Percentiles rank a stretch among this genome's conserved stretches.
Conservation (phyloP, 1,284 basidiomycete genomes). For the Ceraceosorus bombacis region DNA sequence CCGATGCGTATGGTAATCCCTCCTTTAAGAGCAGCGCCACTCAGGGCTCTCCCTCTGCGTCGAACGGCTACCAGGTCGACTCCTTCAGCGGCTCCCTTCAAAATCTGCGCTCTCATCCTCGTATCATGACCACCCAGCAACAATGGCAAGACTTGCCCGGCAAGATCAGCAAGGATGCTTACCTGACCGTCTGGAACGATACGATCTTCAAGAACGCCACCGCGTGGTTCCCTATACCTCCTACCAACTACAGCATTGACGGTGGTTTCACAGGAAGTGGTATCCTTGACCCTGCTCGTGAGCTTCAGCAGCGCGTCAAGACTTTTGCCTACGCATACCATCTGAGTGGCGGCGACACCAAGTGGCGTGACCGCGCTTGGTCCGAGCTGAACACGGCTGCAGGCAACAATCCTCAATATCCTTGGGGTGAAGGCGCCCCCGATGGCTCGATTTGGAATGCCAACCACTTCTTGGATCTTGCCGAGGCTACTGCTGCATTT, state of each 20-base stretch:
- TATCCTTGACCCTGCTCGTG: constrained; percentile 83
- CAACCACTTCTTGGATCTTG: constrained; percentile 85
- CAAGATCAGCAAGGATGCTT: constrained; percentile 75
- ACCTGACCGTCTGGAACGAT: constrained; percentile 78
- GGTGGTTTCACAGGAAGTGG: constrained; percentile 62
- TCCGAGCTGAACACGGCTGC: constrained; percentile 59
- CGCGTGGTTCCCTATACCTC: constrained; percentile 56
- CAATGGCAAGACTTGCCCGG: constrained; percentile 77
- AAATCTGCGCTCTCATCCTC: constrained; percentile 68
- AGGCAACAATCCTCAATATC: constrained; percentile 45
- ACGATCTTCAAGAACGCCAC: constrained; percentile 86
- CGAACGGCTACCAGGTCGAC: constrained; percentile 1
- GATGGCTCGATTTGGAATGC: constrained; percentile 66
- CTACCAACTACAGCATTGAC: constrained; percentile 69
- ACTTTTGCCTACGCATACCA: constrained; percentile 84
- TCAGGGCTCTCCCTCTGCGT: constrained; percentile 1
- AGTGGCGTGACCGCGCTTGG: constrained; percentile 80
- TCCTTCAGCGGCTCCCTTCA: constrained; percentile 27
- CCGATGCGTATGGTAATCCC: constrained; percentile 67
- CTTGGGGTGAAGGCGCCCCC: constrained; percentile 56
- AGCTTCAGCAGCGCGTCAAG: constrained; percentile 83
- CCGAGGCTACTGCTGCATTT: constrained; percentile 62
- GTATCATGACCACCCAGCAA: constrained; percentile 81
- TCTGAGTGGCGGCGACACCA: constrained; percentile 73
- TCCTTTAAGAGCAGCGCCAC: constrained; percentile 64